A percentile compares a stretch with the other conserved stretches of the same genome.
These are phyloP conservation scores for Schoenoplectus tabernaemontani DNA, from an alignment of 202 grass and related monocot species.

Conservation along the genomic window DNA sequence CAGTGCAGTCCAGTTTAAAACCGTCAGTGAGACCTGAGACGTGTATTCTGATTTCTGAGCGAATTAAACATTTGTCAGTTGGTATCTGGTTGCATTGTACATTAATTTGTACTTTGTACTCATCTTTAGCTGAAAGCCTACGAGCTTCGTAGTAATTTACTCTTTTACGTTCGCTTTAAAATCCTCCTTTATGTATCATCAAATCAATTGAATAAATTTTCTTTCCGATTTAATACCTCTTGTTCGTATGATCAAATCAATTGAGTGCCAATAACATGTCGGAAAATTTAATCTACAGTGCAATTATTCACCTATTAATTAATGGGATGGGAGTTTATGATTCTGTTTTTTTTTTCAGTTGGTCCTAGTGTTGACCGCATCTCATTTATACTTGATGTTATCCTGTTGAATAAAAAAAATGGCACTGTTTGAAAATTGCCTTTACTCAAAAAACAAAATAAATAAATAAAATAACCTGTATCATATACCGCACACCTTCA, in stretches of 20 bases:
- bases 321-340: constrained; percentile 3
- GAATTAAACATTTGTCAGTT: background rate
- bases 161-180: background rate
- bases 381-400: background rate
- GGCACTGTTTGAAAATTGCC: background rate
- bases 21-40: background rate
- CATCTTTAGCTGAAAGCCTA: background rate
- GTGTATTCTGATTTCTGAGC: background rate
- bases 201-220: constrained; percentile 8
- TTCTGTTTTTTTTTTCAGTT: constrained; percentile 1
- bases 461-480: too few species aligned
- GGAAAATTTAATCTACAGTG: background rate
- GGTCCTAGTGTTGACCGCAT: background rate
- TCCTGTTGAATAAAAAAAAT: background rate
- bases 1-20: background rate
- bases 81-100: background rate
- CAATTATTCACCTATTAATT: background rate
- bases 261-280: background rate
- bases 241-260: background rate
- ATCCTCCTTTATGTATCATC: background rate
- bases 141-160: background rate
- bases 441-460: too few species aligned
- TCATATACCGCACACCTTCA: too few species aligned
- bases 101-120: too few species aligned
- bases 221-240: background rate